Percentiles rank a stretch among this genome's conserved stretches.
phyloP scores from a whole-genome alignment of 768 basidiomycete genomes.

The Dioszegia crocea region DNA sequence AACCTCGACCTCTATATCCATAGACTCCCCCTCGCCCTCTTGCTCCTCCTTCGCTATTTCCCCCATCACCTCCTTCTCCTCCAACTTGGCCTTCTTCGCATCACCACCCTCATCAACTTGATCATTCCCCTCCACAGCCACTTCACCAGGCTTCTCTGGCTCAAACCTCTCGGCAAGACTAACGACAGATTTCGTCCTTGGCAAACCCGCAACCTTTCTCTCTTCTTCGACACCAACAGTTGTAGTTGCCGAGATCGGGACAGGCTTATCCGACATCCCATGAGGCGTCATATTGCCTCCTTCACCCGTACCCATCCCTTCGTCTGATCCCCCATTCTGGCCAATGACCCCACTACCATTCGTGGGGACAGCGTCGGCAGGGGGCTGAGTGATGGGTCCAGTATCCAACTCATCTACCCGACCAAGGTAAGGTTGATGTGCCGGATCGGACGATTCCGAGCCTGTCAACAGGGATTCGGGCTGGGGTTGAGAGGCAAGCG shows the following conservation, averaged over 20 bases:
- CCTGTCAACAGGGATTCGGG: not conserved
- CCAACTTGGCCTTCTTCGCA: not conserved
- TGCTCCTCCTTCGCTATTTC: slow-evolving; percentile 1
- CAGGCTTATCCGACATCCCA: slow-evolving; percentile 45
- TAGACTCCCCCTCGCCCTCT: not conserved
- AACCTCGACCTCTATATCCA: slow-evolving; percentile 1
- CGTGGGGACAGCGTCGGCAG: not conserved
- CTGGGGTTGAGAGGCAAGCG: not conserved
- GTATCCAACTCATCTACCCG: slow-evolving; percentile 50
- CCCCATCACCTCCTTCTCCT: not conserved
- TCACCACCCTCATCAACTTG: not conserved
- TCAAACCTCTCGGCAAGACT: slow-evolving; percentile 28
- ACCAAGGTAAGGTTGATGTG: slow-evolving; percentile 45
- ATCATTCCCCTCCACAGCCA: not conserved
- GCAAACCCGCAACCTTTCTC: slow-evolving; percentile 28
- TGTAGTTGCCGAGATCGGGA: slow-evolving; percentile 44
- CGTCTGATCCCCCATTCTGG: not conserved
- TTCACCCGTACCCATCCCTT: slow-evolving; percentile 35
- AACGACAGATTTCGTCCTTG: slow-evolving; percentile 16
- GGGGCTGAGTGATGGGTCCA: slow-evolving; percentile 25
- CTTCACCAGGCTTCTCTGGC: slow-evolving; percentile 8
- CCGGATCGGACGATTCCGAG: slow-evolving; percentile 19
- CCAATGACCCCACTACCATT: not conserved
- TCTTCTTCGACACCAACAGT: slow-evolving; percentile 12
- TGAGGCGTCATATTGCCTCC: slow-evolving; percentile 45